Conservation (phyloP, 179 eudicot species). For the Beta lomatogona region DNA sequence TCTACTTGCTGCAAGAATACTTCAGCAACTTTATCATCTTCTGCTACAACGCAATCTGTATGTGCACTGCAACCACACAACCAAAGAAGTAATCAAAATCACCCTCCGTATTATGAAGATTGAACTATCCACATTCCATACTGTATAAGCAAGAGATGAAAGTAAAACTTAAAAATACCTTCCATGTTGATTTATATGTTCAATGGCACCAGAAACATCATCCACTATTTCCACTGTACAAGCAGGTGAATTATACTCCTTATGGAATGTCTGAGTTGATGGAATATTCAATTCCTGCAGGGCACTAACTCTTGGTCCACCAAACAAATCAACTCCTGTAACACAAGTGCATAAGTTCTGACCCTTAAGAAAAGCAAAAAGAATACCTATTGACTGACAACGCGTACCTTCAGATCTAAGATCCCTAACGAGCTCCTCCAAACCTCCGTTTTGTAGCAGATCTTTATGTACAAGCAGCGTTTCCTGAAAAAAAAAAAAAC, state of each 20-base stretch:
- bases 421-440: conserved; percentile 54
- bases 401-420: conserved; percentile 66
- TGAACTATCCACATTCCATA: not conserved
- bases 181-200: conserved; percentile 88
- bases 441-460: conserved; percentile 48
- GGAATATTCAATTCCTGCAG: conserved; percentile 53
- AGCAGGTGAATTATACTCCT: conserved; percentile 79
- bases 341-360: conserved; percentile 18
- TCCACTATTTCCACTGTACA: conserved; percentile 95
- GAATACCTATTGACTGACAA: not conserved
- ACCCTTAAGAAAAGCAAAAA: not conserved
- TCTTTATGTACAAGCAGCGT: conserved; percentile 88
- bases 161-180: conserved; percentile 43
- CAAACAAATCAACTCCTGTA: conserved; percentile 73
- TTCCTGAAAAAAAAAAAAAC: too few relatives aligned
- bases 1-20: conserved; percentile 77
- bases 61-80: conserved; percentile 67
- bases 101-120: not conserved
- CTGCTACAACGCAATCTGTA: conserved; percentile 83
- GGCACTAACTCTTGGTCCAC: conserved; percentile 82
- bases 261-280: conserved; percentile 68
- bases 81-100: not conserved
- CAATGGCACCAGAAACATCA: conserved; percentile 82
- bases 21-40: conserved; percentile 68
- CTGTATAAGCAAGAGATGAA: not conserved